Base-by-base conservation (phyloP, 768 basidiomycete genomes). In the Scleroderma bovista region DNA sequence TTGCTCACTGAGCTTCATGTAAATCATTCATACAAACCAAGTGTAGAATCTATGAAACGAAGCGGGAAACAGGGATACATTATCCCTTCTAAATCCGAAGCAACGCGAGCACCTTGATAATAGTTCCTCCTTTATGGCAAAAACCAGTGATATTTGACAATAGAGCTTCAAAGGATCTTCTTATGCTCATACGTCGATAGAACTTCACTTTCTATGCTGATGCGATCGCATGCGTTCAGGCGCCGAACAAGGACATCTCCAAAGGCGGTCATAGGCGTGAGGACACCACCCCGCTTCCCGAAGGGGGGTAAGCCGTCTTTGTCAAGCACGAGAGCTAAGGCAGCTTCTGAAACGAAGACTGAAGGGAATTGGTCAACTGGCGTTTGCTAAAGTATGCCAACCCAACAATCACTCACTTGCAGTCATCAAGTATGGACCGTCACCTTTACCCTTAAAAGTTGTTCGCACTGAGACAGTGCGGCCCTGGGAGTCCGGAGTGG, bases 261-360 rank as follows among this genome's bases (percentile, higher is more conserved):
- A 50, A 95, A 76, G 1, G 88, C 93, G 3, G 80, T 81, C 66
- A 85, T 79, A 0, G 93, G 85, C 2, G 94, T 97, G 44, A 96
- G 71, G 2, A 93, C 68, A 1, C 94, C 93, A 12, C 93, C 93
- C 40, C 72, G 65, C 44, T 70, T 72, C 3, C 78, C 83, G 6
- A 84, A 63, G 1, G 72, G 55, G 0, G 90, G 79, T 2, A 93
- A 76, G 16, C 69, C 72, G 16, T 77, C 70, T 24, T 72, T 59
- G 12, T 80, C 74, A 2, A 88, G 69, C 16, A 84, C 71, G 44
- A 94, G 70, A 15, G 78, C 76, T 13, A 97, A 74, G 0, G 89
- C 94, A 13, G 79, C 80, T 69, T 94, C 91, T 1, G 79, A 71
- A n/a, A 91, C 75, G 75, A 93, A 79, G 38, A 81, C 88, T 86